These are phyloP conservation scores for Sporothrix pallida DNA, from an alignment of 2,329 filamentous ascomycete genomes.

Conservation along the genomic window DNA sequence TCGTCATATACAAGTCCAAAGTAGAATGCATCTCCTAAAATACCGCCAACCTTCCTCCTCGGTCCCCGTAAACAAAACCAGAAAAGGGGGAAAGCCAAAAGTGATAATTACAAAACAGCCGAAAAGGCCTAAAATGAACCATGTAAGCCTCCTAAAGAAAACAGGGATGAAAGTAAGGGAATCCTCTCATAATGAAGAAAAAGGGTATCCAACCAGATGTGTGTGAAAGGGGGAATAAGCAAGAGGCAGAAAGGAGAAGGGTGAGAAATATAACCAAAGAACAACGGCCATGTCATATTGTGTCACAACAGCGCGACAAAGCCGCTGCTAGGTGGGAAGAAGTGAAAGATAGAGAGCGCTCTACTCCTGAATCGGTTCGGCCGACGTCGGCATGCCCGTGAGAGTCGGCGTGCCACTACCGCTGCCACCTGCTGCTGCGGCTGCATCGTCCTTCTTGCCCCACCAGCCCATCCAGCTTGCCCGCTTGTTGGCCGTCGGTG, in stretches of 20 bases:
- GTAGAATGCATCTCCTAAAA: constrained; percentile 18
- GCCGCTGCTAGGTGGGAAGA: constrained; percentile 10
- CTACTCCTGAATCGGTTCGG: constrained; percentile 37
- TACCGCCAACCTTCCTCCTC: background rate
- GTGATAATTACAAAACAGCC: background rate
- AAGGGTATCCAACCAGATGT: constrained; percentile 30
- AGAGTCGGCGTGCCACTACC: constrained; percentile 1
- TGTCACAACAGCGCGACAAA: background rate
- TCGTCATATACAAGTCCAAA: constrained; percentile 26
- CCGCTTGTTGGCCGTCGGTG: constrained; percentile 59
- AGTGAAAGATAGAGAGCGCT: constrained; percentile 8
- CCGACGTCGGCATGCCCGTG: constrained; percentile 22
- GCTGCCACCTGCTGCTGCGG: background rate
- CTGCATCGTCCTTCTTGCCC: constrained; percentile 54
- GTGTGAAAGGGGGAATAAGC: background rate
- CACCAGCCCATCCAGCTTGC: constrained; percentile 70
- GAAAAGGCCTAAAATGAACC: background rate
- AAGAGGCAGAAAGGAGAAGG: background rate
- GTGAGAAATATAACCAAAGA: background rate
- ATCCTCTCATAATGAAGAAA: background rate
- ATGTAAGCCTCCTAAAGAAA: background rate
- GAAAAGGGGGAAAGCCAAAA: constrained; percentile 10
- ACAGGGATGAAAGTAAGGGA: background rate
- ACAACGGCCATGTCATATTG: background rate
- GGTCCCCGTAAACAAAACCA: constrained; percentile 1